Evolutionary conservation across 108 stramenopile species (phyloP), one percentile per base, ranked within the genome.

Genomic region (Craspedostauros australis): DNA sequence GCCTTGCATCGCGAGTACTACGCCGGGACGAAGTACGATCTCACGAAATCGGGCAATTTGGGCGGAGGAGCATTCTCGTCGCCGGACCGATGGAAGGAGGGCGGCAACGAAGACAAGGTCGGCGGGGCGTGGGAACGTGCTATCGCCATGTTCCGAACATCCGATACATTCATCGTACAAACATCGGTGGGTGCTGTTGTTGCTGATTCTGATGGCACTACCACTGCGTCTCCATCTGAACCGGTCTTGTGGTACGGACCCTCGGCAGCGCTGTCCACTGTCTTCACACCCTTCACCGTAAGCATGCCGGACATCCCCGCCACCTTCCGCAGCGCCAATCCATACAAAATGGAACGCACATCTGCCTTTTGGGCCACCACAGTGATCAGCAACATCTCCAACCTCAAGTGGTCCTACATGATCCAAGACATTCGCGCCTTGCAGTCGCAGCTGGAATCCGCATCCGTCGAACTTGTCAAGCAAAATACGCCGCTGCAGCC

Each of bases 1-100:
- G 25, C 56, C 18, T 60, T 80, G 6, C 70, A 75, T 34, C 73
- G 84, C 5, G 69, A 87, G 52, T 80, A 80, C 54, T 88, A 86
- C 50, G 73, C 80, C 32, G 81, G 81, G 20, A 88, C 88, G 14
- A 33, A 46, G 15, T 89, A 58, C 46, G 80, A 84, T 51, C 42
- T 84, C 45, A 31, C 44, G 3, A 64, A 58, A 11, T 34, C 29
- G n/a, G 73, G 73, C 16, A 75, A 69, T 20, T 50, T 75, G 39
- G 73, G 68, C 6, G 73, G 64, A 31, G 72, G 70, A 25, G 62
- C 65, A 6, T 75, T 75, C 66, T 54, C 68, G 4, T 57, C 50
- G 27, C 73, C 73, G 1, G 68, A 75, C 61, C 63, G 68, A 36
- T 69, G 68, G 73, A 70, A 66, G 64, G 68, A 12, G 11, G 73